These are phyloP conservation scores for Eleusine indica DNA, from an alignment of 176 grass and related monocot genomes.

Conservation along the genomic window DNA sequence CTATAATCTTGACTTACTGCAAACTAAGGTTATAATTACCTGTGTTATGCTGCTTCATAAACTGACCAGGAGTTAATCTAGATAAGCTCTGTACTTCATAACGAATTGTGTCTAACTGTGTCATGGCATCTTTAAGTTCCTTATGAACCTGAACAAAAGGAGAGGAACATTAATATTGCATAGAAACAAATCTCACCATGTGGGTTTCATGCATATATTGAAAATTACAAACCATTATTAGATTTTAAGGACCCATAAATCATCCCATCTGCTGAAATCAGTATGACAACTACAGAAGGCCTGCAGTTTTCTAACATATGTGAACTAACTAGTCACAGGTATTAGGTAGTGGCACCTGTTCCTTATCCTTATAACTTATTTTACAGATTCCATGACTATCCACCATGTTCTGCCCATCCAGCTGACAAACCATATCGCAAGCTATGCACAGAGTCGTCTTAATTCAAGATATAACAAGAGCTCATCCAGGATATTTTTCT, in stretches of 20 bases:
- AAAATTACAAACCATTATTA: slow-evolving; percentile 23
- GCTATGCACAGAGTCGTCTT: background rate
- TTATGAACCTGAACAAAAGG: slow-evolving; percentile 71
- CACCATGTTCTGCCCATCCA: background rate
- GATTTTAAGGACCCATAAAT: slow-evolving; percentile 7
- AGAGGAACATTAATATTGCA: slow-evolving; percentile 13
- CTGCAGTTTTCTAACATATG: background rate
- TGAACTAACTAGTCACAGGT: too few species aligned
- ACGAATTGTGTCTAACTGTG: slow-evolving; percentile 81
- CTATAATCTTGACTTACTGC: background rate
- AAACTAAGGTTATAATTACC: slow-evolving; percentile 23
- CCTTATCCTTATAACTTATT: background rate
- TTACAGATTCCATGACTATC: background rate
- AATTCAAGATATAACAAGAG: slow-evolving; percentile 13
- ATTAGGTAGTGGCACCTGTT: too few species aligned
- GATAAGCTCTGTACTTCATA: slow-evolving; percentile 89
- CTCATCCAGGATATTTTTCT: slow-evolving; percentile 1
- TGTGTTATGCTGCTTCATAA: slow-evolving; percentile 34
- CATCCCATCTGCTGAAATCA: slow-evolving; percentile 1
- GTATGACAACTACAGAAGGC: background rate
- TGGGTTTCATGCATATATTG: background rate
- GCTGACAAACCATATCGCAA: background rate
- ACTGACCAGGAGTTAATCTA: slow-evolving; percentile 66
- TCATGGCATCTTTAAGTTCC: slow-evolving; percentile 88
- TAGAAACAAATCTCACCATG: background rate